Evolutionary conservation across 2,329 filamentous ascomycete genomes (phyloP), one percentile per base, ranked within the genome.

Genomic region (Fusarium nanum): DNA sequence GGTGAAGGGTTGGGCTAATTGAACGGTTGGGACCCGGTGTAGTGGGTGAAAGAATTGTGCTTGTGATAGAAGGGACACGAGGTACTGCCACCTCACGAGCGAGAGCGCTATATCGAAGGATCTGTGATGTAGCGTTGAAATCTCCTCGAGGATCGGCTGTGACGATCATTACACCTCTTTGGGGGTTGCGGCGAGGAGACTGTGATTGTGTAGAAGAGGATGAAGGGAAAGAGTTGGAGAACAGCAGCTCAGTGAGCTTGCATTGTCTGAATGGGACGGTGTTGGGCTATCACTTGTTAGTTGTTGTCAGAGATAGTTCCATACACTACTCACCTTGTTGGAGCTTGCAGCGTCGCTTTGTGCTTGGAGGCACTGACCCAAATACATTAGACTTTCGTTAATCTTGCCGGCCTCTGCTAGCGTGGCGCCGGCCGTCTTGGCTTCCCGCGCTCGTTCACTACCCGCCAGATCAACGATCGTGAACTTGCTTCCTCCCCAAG

Each of bases 301-400:
- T 49, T 5, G n/a, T 22, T 30, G 10, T n/a, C 25, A 45, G 28
- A 1, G 2, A 3, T 8, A 1, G 16, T 58, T 73, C 57, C 60
- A 18, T 9, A 11, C 23, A 12, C 10, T 5, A 64, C 77, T 48
- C 84, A 93, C 92, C 87, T 93, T 95, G 77, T 87, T 89, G 14
- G 89, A 90, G 68, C 86, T 90, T 45, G 91, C 90, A 32, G 90
- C 86, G 73, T 95, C 93, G 64, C 92, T 94, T 78, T 98, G 95
- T 86, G 97, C 95, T 78, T 98, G 95, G 74, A 99, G 87, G 78
- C 96, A 99, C 77, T 98, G 96, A 0, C 96, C 96, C 2, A 99
- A 87, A 78, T 98, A 98, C 96, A 99, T 99, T 77, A 99, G 83
- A 76, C 93, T 97, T 80, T 98, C 94, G 76, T 99, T 99, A 78